These are phyloP conservation scores for Tolypocladium paradoxum DNA, from an alignment of 2,329 filamentous ascomycete genomes.

Conservation along the genomic window DNA sequence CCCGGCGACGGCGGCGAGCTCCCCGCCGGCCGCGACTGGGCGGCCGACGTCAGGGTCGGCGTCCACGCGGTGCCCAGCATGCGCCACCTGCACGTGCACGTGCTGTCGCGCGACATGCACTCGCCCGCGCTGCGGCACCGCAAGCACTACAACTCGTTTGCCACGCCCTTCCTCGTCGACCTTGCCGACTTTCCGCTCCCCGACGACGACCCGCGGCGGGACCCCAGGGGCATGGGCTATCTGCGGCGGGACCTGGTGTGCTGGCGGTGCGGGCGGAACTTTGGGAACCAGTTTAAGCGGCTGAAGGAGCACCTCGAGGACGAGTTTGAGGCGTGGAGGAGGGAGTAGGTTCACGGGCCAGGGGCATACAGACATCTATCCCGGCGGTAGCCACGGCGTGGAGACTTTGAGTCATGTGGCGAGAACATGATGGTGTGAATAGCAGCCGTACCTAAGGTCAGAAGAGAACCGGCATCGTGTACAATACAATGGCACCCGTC, in stretches of 20 bases:
- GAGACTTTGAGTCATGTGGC: neutral
- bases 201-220: conserved; percentile 50
- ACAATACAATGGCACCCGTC: neutral
- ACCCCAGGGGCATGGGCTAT: conserved; percentile 47
- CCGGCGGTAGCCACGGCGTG: neutral
- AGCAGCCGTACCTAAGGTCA: neutral
- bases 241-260: conserved; percentile 59
- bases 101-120: conserved; percentile 70
- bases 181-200: conserved; percentile 71
- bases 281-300: conserved; percentile 61
- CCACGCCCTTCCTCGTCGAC: conserved; percentile 70
- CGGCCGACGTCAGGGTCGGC: conserved; percentile 60
- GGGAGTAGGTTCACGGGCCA: conserved; percentile 29
- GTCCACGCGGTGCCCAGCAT: conserved; percentile 85
- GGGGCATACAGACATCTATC: neutral
- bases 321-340: conserved; percentile 70
- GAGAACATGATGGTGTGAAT: neutral
- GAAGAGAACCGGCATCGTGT: neutral
- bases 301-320: conserved; percentile 65
- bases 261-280: conserved; percentile 72
- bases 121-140: conserved; percentile 62
- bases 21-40: conserved; percentile 70
- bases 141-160: conserved; percentile 91
- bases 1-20: conserved; percentile 30
- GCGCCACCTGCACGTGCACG: conserved; percentile 84